These are phyloP conservation scores for Russula dissimulans DNA, from an alignment of 768 basidiomycete species.

Conservation along the genomic window DNA sequence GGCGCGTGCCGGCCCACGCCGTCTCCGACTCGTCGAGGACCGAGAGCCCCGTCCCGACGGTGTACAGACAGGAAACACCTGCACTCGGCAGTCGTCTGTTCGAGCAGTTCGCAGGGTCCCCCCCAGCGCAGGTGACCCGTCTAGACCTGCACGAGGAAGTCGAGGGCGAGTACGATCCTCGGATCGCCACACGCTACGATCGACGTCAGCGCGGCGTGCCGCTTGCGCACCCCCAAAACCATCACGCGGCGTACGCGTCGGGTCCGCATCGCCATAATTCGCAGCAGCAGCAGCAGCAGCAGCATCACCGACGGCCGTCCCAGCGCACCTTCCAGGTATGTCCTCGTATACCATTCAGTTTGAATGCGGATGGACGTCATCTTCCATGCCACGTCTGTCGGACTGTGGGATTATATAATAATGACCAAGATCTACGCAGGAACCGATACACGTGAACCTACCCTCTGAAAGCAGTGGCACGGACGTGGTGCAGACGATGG, in stretches of 20 bases:
- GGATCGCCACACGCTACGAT: neutral
- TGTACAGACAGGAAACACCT: constrained; percentile 10
- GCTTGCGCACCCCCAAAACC: neutral
- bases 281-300: neutral
- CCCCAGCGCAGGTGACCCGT: constrained; percentile 1
- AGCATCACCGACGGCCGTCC: neutral
- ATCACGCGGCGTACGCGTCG: neutral
- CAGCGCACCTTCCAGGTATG: constrained; percentile 4
- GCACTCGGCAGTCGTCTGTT: constrained; percentile 7
- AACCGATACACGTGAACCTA: neutral
- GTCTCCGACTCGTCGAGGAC: constrained; percentile 9
- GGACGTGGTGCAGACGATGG: constrained; percentile 15
- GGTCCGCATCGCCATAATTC: neutral
- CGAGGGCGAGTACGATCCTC: neutral
- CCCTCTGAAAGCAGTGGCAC: constrained; percentile 10
- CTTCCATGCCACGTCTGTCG: neutral
- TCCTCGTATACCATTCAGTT: neutral
- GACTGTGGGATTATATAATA: neutral
- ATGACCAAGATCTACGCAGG: neutral
- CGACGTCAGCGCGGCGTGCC: neutral
- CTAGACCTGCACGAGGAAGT: constrained; percentile 9
- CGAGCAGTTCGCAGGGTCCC: constrained; percentile 10
- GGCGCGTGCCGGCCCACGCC: neutral
- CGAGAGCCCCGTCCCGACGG: constrained; percentile 15
- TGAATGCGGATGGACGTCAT: neutral